These are phyloP conservation scores for Lentithecium fluviatile DNA, from an alignment of 495 filamentous ascomycete genomes.

Conservation along the genomic window DNA sequence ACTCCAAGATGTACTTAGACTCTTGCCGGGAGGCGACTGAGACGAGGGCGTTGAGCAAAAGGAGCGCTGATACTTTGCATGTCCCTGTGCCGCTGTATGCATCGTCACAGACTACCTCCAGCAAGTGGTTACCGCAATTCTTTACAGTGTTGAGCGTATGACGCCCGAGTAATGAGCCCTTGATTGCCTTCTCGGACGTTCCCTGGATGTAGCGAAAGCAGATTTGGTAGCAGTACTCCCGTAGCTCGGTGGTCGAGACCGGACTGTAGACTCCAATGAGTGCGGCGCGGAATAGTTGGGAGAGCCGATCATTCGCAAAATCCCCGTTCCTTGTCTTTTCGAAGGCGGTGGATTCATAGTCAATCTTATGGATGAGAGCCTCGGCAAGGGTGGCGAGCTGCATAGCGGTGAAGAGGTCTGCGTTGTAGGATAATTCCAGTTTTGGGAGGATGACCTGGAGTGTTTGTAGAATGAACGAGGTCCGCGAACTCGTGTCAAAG, in stretches of 20 bases:
- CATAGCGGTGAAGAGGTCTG: constrained; percentile 62
- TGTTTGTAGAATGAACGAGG: constrained; percentile 75
- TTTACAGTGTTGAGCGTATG: constrained; percentile 75
- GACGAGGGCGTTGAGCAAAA: constrained; percentile 71
- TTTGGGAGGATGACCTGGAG: constrained; percentile 84
- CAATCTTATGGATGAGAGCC: constrained; percentile 70
- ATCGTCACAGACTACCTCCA: constrained; percentile 90
- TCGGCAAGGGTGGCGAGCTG: constrained; percentile 76
- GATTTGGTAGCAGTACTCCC: constrained; percentile 83
- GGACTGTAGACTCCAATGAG: constrained; percentile 72
- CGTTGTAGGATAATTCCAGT: constrained; percentile 68
- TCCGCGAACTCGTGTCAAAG: constrained; percentile 63
- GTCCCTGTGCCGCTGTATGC: constrained; percentile 78
- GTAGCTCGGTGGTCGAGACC: constrained; percentile 64
- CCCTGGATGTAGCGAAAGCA: constrained; percentile 79
- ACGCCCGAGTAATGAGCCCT: constrained; percentile 49
- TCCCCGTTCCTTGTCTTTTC: constrained; percentile 54
- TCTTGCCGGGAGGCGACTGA: constrained; percentile 63
- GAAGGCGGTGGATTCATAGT: constrained; percentile 47
- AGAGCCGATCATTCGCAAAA: constrained; percentile 81
- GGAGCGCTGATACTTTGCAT: constrained; percentile 77
- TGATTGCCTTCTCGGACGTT: constrained; percentile 56
- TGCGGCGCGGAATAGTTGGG: constrained; percentile 83
- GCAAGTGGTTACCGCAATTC: constrained; percentile 68
- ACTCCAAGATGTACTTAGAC: constrained; percentile 69